Evolutionary conservation across 1,284 basidiomycete genomes (phyloP), one percentile per base, ranked within the genome.

Genomic region (Cutaneotrichosporon cyanovorans): DNA sequence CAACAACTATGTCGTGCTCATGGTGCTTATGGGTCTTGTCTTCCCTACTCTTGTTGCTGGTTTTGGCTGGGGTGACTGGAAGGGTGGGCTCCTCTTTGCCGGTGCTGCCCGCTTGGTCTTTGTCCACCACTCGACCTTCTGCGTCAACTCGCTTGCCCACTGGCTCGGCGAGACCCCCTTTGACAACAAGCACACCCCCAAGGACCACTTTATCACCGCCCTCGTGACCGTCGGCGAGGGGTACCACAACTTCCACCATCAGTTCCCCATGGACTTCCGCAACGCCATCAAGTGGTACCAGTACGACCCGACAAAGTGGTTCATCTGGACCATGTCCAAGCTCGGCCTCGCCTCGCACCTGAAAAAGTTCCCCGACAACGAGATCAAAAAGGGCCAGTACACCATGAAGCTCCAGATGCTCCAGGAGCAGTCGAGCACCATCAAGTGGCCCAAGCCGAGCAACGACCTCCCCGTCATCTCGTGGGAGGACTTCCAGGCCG

Each of bases 161-260:
- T 93, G 87, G 86, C 80, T 93, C 55, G 90, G 90, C 46, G 87
- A 91, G 56, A 76, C 84, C 21, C 87, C 88, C 20, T 92, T 91
- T 63, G 90, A 93, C 72, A 88, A 92, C 79, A 92, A 92, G 76
- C 87, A 91, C 74, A 85, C 87, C n/a, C 88, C 88, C 28, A 77
- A 82, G 46, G 87, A 91, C 71, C 87, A 90, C 73, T 74, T 91
- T 60, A 70, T 91, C 64, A 92, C 89, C 31, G 89, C 89, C 10
- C 75, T 92, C 36, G 82, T 80, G 50, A 92, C 89, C 23, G 82
- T 91, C 63, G 89, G 89, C 51, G 89, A 93, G 72, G 89, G 90
- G 12, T 93, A 93, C 76, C 89, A 93, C 78, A 93, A 95, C 74
- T 95, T 95, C 80, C 88, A 91, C 73, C 87, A 71, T 59, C 85